Percentiles rank a stretch among this genome's conserved stretches.
phyloP scores from a whole-genome alignment of 2,329 filamentous ascomycete species.

The Penicillium palitans region DNA sequence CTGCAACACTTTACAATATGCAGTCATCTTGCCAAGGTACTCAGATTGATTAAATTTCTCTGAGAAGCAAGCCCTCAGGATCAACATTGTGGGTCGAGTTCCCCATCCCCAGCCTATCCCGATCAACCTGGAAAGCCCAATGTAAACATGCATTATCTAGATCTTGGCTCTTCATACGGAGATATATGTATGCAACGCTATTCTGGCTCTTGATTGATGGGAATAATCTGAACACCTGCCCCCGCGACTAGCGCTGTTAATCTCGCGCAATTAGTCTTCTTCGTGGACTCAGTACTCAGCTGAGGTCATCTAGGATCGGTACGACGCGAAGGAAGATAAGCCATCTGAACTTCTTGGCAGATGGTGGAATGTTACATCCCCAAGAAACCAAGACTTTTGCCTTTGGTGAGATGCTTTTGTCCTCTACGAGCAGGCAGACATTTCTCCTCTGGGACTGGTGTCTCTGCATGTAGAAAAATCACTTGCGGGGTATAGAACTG shows the following conservation, averaged over 20 bases:
- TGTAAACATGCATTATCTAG: neutral
- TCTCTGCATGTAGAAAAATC: neutral
- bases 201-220: neutral
- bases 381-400: slow-evolving; percentile 14
- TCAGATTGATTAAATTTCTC: neutral
- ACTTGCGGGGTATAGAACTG: neutral
- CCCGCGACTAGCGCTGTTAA: neutral
- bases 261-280: neutral
- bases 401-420: neutral
- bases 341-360: slow-evolving; percentile 19
- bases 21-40: slow-evolving; percentile 5
- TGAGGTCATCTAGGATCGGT: slow-evolving; percentile 18
- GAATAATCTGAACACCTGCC: neutral
- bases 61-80: neutral
- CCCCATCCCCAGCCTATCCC: neutral
- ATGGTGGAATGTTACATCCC: slow-evolving; percentile 25
- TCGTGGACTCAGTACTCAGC: slow-evolving; percentile 4
- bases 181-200: neutral
- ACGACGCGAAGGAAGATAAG: slow-evolving; percentile 19
- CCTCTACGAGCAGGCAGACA: neutral
- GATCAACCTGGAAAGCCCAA: neutral
- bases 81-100: neutral
- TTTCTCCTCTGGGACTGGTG: neutral
- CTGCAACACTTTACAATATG: neutral
- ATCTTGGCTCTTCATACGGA: neutral